A percentile compares a stretch with the other conserved stretches of the same genome.
phyloP scores from a whole-genome alignment of 805 yeast species.

The Yamadazyma tumulicola region DNA sequence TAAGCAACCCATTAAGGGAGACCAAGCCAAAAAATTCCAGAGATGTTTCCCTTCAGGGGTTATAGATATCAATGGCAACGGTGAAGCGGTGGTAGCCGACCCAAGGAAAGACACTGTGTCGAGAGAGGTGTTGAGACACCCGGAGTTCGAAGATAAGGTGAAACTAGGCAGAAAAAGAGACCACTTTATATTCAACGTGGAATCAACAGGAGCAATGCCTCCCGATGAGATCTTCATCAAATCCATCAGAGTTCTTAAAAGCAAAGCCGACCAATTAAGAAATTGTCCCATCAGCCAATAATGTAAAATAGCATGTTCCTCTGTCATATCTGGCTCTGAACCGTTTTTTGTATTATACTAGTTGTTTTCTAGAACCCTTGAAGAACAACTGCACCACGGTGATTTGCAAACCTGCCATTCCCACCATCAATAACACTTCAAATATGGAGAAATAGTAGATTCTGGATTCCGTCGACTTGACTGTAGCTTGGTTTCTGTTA shows the following conservation, averaged over 20 bases:
- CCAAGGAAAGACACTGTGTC: constrained; percentile 95
- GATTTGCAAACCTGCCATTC: constrained; percentile 69
- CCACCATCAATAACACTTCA: constrained; percentile 70
- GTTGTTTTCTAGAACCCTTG: constrained; percentile 66
- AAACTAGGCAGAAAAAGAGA: constrained; percentile 87
- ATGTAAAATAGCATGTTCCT: constrained; percentile 3
- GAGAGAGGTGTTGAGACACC: constrained; percentile 92
- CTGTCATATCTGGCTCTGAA: not conserved
- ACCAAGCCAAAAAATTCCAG: constrained; percentile 73
- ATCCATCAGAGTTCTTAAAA: constrained; percentile 77
- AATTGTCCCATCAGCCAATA: constrained; percentile 71
- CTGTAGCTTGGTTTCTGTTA: constrained; percentile 87
- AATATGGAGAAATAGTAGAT: constrained; percentile 71
- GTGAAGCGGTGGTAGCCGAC: constrained; percentile 78
- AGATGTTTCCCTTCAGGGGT: constrained; percentile 94
- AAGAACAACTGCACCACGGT: constrained; percentile 66
- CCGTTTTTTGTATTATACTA: constrained; percentile 37
- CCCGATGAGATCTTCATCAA: constrained; percentile 96
- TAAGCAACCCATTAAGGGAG: constrained; percentile 68
- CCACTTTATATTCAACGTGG: constrained; percentile 92
- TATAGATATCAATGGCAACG: constrained; percentile 63
- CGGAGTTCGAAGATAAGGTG: constrained; percentile 84
- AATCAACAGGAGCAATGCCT: constrained; percentile 93
- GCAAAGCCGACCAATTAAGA: constrained; percentile 77
- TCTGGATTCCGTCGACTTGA: constrained; percentile 72